Evolutionary conservation across 768 basidiomycete genomes (phyloP).

Genomic region (Tricholoma matsutake): DNA sequence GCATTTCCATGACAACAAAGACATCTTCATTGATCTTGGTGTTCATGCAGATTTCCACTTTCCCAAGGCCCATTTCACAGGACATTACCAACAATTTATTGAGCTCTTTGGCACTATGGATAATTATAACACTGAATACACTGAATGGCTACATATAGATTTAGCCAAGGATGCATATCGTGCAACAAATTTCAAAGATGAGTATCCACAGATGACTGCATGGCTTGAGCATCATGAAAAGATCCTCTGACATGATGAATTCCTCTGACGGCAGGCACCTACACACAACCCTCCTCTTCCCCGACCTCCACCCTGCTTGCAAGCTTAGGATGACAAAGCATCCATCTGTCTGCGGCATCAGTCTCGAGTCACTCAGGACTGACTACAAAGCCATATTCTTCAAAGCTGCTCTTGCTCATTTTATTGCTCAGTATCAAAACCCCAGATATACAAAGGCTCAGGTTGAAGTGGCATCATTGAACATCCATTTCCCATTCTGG

Average conservation of each 20-base stretch:
- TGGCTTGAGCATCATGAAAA: constrained; percentile 35
- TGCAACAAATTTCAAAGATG: constrained; percentile 33
- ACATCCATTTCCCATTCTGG: neutral
- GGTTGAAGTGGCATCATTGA: neutral
- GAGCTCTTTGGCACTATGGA: neutral
- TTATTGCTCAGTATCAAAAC: neutral
- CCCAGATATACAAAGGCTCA: neutral
- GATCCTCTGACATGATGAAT: constrained; percentile 10
- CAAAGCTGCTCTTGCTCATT: neutral
- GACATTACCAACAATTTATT: constrained; percentile 9
- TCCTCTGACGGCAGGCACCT: neutral
- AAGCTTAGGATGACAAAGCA: neutral
- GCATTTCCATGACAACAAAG: constrained; percentile 14
- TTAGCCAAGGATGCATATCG: constrained; percentile 34
- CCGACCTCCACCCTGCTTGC: neutral
- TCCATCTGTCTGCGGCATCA: neutral
- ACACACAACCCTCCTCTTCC: neutral
- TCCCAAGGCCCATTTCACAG: constrained; percentile 6
- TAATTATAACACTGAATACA: constrained; percentile 19
- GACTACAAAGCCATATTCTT: neutral
- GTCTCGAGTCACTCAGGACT: neutral
- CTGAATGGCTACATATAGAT: constrained; percentile 41
- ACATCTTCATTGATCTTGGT: constrained; percentile 10
- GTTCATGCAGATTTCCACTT: constrained; percentile 10
- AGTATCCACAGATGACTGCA: constrained; percentile 34